phyloP scores from a whole-genome alignment of 768 basidiomycete genomes.

The Tubosaeta sp. region DNA sequence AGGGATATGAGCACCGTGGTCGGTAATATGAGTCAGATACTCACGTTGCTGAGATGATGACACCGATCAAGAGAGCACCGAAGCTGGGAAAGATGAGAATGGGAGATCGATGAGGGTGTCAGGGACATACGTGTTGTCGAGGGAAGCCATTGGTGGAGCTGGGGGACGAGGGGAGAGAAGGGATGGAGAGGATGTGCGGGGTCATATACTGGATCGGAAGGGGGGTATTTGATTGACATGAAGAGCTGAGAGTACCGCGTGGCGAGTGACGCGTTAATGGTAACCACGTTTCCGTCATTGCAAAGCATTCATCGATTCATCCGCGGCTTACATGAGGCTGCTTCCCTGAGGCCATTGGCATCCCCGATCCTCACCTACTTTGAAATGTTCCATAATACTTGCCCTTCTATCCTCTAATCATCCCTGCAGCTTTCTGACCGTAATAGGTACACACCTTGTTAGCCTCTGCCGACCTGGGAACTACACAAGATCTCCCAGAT shows the following conservation, averaged over 20 bases:
- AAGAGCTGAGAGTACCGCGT: neutral
- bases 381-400: conserved; percentile 16
- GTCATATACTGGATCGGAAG: neutral
- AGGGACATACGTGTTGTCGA: conserved; percentile 38
- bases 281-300: conserved; percentile 20
- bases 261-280: conserved; percentile 11
- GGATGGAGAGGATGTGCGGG: neutral
- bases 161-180: neutral
- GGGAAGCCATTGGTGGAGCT: conserved; percentile 12
- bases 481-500: neutral
- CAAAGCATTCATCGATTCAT: conserved; percentile 23
- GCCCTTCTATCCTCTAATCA: conserved; percentile 5
- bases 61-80: conserved; percentile 52
- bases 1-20: neutral
- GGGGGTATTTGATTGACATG: conserved; percentile 1
- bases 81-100: conserved; percentile 30
- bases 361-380: conserved; percentile 7
- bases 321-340: conserved; percentile 16
- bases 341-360: conserved; percentile 16
- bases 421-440: conserved; percentile 1
- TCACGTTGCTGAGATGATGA: conserved; percentile 50
- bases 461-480: neutral
- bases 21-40: conserved; percentile 19
- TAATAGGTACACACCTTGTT: neutral
- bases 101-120: neutral